phyloP scores from a whole-genome alignment of 1,139 yeast species.

The Geotrichum australiense region DNA sequence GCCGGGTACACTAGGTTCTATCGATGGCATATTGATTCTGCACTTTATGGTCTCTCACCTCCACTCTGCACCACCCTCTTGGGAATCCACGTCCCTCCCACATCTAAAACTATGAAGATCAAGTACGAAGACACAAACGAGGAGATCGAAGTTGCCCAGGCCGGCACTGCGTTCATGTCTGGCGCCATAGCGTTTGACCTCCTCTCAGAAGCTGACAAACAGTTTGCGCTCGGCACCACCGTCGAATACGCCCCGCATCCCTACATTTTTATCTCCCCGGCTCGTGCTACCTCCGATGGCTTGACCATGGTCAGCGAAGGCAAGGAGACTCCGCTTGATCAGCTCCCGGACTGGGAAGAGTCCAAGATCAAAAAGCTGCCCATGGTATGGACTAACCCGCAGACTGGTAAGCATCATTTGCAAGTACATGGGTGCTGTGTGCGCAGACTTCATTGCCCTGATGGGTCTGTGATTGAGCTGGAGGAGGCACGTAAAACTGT shows the following conservation, averaged over 20 bases:
- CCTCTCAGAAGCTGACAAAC: slow-evolving; percentile 60
- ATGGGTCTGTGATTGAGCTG: slow-evolving; percentile 54
- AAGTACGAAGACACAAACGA: slow-evolving; percentile 64
- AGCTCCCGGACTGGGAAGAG: slow-evolving; percentile 77
- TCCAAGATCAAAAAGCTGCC: slow-evolving; percentile 69
- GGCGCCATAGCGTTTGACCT: slow-evolving; percentile 69
- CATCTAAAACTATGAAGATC: slow-evolving; percentile 40
- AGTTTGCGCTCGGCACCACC: slow-evolving; percentile 64
- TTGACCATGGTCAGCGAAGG: slow-evolving; percentile 77
- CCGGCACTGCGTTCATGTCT: slow-evolving; percentile 81
- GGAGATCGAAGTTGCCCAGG: slow-evolving; percentile 60
- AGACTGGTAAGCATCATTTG: slow-evolving; percentile 70
- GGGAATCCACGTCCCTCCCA: slow-evolving; percentile 68
- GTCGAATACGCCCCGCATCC: slow-evolving; percentile 91
- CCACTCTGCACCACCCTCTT: slow-evolving; percentile 78
- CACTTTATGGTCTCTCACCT: slow-evolving; percentile 75
- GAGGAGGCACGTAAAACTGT: slow-evolving; percentile 66
- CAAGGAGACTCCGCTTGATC: slow-evolving; percentile 56
- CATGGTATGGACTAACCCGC: slow-evolving; percentile 90
- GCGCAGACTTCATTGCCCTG: slow-evolving; percentile 50
- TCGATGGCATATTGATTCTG: slow-evolving; percentile 92
- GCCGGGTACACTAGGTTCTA: slow-evolving; percentile 68
- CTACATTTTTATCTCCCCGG: slow-evolving; percentile 72
- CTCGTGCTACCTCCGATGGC: slow-evolving; percentile 78
- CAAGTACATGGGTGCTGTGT: slow-evolving; percentile 87